A percentile compares a stretch with the other conserved stretches of the same genome.
These are phyloP conservation scores for Solanum hybrid DNA, from an alignment of 305 asterid species.

Conservation along the genomic window DNA sequence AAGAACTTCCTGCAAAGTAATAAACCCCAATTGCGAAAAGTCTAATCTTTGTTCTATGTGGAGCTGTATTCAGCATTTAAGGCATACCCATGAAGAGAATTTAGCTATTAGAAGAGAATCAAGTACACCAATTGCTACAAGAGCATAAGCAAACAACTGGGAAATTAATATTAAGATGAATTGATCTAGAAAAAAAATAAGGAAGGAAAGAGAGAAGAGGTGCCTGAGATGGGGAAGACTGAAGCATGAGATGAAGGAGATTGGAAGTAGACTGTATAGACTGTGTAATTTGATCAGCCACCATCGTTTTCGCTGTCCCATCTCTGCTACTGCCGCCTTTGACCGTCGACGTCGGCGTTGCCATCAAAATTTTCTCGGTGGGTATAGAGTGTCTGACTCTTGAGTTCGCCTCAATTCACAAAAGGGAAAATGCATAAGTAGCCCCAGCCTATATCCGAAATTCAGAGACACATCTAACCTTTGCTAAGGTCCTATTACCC, in stretches of 20 bases:
- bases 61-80: background rate
- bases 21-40: background rate
- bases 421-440: no score
- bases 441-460: no score
- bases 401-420: background rate
- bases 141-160: background rate
- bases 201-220: background rate
- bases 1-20: background rate
- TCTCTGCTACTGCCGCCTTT: constrained; percentile 26
- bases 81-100: background rate
- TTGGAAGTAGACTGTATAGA: constrained; percentile 78
- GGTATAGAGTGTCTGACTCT: background rate
- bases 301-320: constrained; percentile 53
- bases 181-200: background rate
- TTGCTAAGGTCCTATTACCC: no score
- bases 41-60: background rate
- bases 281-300: constrained; percentile 75
- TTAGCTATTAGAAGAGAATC: background rate
- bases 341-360: constrained; percentile 19
- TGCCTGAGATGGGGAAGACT: constrained; percentile 69
- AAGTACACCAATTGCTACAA: background rate
- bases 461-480: no score
- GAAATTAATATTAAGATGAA: background rate
- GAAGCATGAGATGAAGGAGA: constrained; percentile 87
- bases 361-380: constrained; percentile 23